Conservation (phyloP, 257 asterid species). For the Cinchona pubescens region DNA sequence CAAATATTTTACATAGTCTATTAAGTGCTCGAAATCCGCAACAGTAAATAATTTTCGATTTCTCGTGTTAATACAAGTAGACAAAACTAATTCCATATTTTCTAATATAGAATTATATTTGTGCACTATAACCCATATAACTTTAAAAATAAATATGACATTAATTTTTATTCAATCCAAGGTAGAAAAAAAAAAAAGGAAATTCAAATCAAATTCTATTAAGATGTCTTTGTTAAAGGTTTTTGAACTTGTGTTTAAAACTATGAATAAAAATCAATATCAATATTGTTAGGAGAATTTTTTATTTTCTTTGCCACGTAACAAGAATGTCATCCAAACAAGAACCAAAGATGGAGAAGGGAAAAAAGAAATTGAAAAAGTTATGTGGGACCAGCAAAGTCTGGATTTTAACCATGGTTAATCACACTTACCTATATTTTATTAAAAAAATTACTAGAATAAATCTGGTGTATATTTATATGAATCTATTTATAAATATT, state of each 20-base stretch:
- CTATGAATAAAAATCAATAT: not conserved
- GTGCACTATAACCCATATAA: not conserved
- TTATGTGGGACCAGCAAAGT: not conserved
- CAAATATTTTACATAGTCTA: not conserved
- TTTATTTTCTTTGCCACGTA: not conserved
- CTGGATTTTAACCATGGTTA: constrained; percentile 18
- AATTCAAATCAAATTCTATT: not conserved
- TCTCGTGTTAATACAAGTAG: not conserved
- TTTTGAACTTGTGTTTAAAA: too few relatives aligned
- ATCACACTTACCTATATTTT: not conserved
- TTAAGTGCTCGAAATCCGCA: not conserved
- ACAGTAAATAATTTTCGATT: not conserved
- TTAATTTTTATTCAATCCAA: too few relatives aligned
- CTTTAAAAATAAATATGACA: not conserved
- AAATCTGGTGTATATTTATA: too few relatives aligned
- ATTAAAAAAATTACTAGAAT: too few relatives aligned
- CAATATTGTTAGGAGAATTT: not conserved
- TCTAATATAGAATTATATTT: not conserved
- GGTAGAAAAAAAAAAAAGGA: not conserved
- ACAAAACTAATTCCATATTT: not conserved
- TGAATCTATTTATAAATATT: too few relatives aligned
- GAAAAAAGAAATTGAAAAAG: not conserved
- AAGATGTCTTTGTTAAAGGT: not conserved
- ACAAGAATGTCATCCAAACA: not conserved
- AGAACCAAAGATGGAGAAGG: not conserved